Base-by-base conservation (phyloP, 1,284 basidiomycete species). In the Schizophyllum amplum region DNA sequence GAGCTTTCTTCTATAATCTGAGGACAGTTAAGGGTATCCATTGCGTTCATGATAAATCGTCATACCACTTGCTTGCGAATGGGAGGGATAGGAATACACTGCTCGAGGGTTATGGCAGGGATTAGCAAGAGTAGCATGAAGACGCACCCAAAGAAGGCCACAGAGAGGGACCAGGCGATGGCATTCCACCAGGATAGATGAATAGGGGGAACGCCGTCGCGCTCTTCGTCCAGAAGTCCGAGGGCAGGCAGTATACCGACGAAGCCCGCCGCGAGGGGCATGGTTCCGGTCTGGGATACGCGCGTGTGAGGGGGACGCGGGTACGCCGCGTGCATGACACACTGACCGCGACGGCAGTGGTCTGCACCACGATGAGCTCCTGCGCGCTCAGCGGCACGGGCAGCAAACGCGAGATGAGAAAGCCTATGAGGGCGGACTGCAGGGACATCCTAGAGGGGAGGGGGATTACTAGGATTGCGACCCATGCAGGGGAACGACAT, bases 81-180 rank as follows among this genome's bases (percentile, higher is more conserved):
- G 1, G 95, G 95, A 92, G 91, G 0, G 95, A 96, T 55, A 98
- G 79, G 70, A 98, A 97, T 17, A 98, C 94, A 4, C 92, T 92
- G 62, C n/a, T n/a, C n/a, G n/a, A n/a, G n/a, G n/a, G n/a, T n/a
- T n/a, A n/a, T n/a, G n/a, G n/a, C n/a, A n/a, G n/a, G n/a, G n/a
- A n/a, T n/a, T n/a, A n/a, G n/a, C n/a, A n/a, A 15, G 27, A 52
- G 5, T n/a, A 52, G 20, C 7, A 9, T 21, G 57, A 52, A 63
- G 4, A 61, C 76, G 59, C 62, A 88, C 88, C 92, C 94, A 69
- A 96, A 97, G 75, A 95, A 97, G 5, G 94, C 94, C 24, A 97
- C 82, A 2, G 86, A 89, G 59, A 81, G 86, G 1, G 88, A 90
- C 94, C 95, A 98, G 6, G 81, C 79, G 15, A 94, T 76, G 22